Base-by-base conservation (phyloP, 345 rosid species). In the Eucalyptus sp. region DNA sequence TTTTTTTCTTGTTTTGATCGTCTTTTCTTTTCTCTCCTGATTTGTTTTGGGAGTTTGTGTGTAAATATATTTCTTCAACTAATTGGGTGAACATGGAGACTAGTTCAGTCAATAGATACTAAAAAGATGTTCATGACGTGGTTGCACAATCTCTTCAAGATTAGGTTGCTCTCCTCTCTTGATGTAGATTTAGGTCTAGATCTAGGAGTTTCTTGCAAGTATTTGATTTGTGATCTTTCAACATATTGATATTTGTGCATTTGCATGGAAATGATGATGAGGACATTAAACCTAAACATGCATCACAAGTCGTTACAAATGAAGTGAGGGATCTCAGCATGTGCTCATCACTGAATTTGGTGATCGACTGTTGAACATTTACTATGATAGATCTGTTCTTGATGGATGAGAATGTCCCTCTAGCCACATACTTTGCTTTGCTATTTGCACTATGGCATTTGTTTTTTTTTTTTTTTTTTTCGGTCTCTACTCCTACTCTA, bases 281-380 rank as follows among this genome's bases (percentile, higher is more conserved):
- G 6, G 62, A 56, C 13, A 0, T 56, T 9, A 56, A 25, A 56
- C 29, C 13, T 1, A 56, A 10, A 56, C 1, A 1, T 25, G 13
- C 29, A 56, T 22, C 1, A 3, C 13, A 56, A 56, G 29, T 29
- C 62, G 0, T 9, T 56, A 56, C 62, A 56, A 56, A 56, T 56
- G 29, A 56, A 56, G 62, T 4, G 13, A 24, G 62, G 2, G 13
- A 24, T 56, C 62, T 56, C 2, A 0, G 6, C 13, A 25, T 24
- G 29, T 24, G 62, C 5, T 56, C 29, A 22, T 24, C 62, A 56
- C 13, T 56, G 29, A 24, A 56, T 56, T 4, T 56, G 29, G 13
- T 56, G 62, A 56, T 56, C 6, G 0, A 56, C 13, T 10, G 10
- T 25, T 56, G 0, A 56, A 56, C 62, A 56, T 24, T 56, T 56